phyloP scores from a whole-genome alignment of 2,329 filamentous ascomycete species.

The Sordariomycetes sp. region DNA sequence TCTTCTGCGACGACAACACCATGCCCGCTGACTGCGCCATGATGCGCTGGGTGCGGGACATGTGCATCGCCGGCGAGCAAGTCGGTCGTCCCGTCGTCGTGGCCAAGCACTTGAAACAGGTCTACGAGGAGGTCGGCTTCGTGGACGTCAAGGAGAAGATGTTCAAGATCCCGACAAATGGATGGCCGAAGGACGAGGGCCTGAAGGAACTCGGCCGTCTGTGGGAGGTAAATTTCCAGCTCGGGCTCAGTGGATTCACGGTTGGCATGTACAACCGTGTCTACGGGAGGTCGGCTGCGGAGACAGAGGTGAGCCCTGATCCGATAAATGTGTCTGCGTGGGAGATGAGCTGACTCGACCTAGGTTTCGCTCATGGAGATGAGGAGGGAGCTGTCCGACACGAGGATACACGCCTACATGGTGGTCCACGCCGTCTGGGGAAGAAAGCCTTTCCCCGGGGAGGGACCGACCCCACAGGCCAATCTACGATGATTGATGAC shows the following conservation, averaged over 20 bases:
- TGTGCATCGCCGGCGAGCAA: conserved; percentile 25
- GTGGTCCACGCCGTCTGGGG: conserved; percentile 41
- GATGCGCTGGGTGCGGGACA: conserved; percentile 27
- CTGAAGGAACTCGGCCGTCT: conserved; percentile 33
- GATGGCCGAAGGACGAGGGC: conserved; percentile 37
- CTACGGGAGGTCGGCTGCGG: conserved; percentile 27
- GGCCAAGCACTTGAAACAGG: conserved; percentile 21
- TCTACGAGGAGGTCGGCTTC: conserved; percentile 41
- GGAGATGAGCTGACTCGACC: not conserved
- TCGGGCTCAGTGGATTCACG: conserved; percentile 35
- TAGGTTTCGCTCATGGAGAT: conserved; percentile 40
- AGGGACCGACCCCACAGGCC: too few relatives aligned
- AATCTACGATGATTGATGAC: too few relatives aligned
- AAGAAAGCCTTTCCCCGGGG: conserved; percentile 33
- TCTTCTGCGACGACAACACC: conserved; percentile 35
- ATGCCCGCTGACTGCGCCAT: conserved; percentile 27
- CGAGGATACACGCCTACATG: conserved; percentile 37
- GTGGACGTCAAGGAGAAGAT: conserved; percentile 41
- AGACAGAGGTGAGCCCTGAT: conserved; percentile 37
- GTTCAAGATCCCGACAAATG: conserved; percentile 42
- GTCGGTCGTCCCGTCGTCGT: conserved; percentile 27
- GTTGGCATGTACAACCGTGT: conserved; percentile 30
- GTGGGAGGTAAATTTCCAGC: conserved; percentile 33
- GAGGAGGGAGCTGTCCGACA: conserved; percentile 35
- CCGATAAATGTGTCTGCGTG: not conserved